Evolutionary conservation across 179 eudicot species (phyloP), one percentile per base, ranked within the genome.

Genomic region (Actinidia arguta): DNA sequence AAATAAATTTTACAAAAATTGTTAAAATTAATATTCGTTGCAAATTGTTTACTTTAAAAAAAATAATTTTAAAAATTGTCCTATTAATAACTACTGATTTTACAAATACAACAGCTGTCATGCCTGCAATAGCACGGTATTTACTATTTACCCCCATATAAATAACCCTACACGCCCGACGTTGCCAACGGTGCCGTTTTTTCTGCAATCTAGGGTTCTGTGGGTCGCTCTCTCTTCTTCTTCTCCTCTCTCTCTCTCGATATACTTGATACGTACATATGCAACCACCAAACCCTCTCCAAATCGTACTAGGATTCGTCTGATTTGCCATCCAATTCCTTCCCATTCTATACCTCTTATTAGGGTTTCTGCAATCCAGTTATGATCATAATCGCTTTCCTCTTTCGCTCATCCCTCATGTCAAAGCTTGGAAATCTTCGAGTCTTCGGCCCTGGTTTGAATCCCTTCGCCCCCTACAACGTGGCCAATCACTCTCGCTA

Each of bases 361-460:
- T 36, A 22, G 73, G 80, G 71, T 46, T 55, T 82, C 76, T 16
- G 11, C 44, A n/a, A n/a, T 20, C 42, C 55, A 73, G 78, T 50
- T 24, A 85, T 82, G 89, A 63, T 85, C 55, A 82, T 61, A 24
- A 39, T 39, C 42, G 17, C 73, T 73, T 17, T 73, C 27, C 55
- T 73, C 0, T 54, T 67, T 44, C 63, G 16, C 11, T 71, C 75
- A 9, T 76, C 58, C 18, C 44, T 81, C 47, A 18, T 58, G 3
- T 25, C 22, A 4, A 84, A 86, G 69, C 83, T 82, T 48, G 63
- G 27, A 17, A 96, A 92, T 90, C 97, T 93, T 61, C 96, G 98
- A 73, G 98, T 93, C 55, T 86, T 90, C 51, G 99, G 99, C 68
- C 99, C 99, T 80, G 98, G 98, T 80, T 90, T 96, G 98, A 96